Evolutionary conservation across 768 basidiomycete species (phyloP).

Genomic region (Inosperma sp.): DNA sequence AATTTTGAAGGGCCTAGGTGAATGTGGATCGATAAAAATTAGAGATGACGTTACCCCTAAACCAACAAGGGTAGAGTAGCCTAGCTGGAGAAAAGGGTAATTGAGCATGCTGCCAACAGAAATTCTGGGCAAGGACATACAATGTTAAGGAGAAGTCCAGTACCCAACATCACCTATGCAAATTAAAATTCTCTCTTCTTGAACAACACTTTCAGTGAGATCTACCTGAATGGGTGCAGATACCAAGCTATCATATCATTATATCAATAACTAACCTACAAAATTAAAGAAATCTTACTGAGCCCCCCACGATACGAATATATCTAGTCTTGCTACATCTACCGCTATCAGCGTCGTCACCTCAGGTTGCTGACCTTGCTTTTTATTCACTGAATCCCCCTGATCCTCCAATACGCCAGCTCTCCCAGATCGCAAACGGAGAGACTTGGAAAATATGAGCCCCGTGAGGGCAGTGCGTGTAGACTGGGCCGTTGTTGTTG

Average conservation of each 20-base stretch:
- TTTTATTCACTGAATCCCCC: constrained; percentile 57
- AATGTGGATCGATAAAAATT: constrained; percentile 8
- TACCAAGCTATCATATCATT: constrained; percentile 40
- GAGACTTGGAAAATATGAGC: constrained; percentile 58
- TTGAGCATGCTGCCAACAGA: neutral
- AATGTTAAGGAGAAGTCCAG: constrained; percentile 58
- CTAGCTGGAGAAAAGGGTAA: constrained; percentile 38
- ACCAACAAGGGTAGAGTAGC: constrained; percentile 66
- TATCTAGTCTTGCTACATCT: constrained; percentile 54
- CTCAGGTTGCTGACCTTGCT: too few relatives aligned
- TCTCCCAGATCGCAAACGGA: constrained; percentile 60
- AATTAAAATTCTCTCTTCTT: neutral
- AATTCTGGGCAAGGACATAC: constrained; percentile 29
- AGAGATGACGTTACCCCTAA: constrained; percentile 31
- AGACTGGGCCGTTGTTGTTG: constrained; percentile 45
- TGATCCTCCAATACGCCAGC: too few relatives aligned
- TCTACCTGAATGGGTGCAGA: constrained; percentile 55
- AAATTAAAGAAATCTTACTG: constrained; percentile 28
- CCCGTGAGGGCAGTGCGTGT: constrained; percentile 47
- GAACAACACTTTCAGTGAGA: neutral
- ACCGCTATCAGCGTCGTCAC: constrained; percentile 69
- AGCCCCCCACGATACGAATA: constrained; percentile 40
- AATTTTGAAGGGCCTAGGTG: neutral
- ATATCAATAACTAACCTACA: neutral
- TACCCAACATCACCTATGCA: constrained; percentile 35